phyloP scores from a whole-genome alignment of 768 basidiomycete species.

The Lentinula guzmanii region DNA sequence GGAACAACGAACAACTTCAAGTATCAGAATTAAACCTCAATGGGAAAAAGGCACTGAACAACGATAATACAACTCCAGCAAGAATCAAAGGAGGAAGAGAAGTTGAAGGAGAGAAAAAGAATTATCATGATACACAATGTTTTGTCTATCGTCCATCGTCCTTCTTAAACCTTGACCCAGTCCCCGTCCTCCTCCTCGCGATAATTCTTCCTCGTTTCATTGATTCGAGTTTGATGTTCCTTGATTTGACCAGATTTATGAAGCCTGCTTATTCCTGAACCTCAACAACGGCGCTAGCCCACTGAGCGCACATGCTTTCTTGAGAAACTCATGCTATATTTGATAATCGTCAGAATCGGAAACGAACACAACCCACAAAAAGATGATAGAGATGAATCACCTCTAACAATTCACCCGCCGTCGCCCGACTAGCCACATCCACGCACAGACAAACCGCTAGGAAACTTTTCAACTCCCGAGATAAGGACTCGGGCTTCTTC shows the following conservation, averaged over 20 bases:
- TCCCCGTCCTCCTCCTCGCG: no score
- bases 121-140: no score
- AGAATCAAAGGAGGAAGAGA: no score
- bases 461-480: constrained; percentile 91
- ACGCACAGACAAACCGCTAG: constrained; percentile 97
- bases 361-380: neutral
- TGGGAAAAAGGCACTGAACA: no score
- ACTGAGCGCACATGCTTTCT: constrained; percentile 77
- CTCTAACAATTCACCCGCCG: constrained; percentile 78
- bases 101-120: no score
- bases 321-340: constrained; percentile 86
- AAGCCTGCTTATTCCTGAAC: constrained; percentile 60
- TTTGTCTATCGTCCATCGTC: no score
- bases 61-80: no score
- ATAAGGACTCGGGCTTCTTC: constrained; percentile 91
- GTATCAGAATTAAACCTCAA: no score
- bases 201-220: neutral
- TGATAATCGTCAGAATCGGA: neutral
- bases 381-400: constrained; percentile 36
- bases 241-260: neutral
- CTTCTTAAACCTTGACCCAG: no score
- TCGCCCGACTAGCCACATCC: constrained; percentile 90
- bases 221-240: no score
- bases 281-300: constrained; percentile 83
- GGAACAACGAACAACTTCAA: no score